Conservation (phyloP, 345 rosid species). For the Gossypium stocksii region DNA sequence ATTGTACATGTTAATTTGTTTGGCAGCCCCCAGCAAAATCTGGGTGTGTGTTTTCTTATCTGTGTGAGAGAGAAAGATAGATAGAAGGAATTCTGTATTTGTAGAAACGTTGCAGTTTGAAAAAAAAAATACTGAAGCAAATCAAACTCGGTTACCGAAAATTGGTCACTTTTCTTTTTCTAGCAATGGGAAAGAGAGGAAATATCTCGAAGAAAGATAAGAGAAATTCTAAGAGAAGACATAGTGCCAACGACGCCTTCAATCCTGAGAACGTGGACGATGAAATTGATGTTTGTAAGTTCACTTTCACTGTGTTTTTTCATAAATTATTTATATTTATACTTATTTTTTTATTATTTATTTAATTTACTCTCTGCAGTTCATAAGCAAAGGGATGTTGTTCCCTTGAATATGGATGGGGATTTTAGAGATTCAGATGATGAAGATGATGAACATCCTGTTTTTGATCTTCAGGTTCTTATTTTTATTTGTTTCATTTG, state of each 20-base stretch:
- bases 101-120: no score
- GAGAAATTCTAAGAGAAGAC: background rate
- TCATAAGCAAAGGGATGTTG: slow-evolving; percentile 80
- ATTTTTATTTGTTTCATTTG: background rate
- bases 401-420: slow-evolving; percentile 58
- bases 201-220: background rate
- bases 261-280: background rate
- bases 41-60: no score
- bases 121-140: no score
- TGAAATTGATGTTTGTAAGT: slow-evolving; percentile 3
- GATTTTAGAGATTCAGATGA: slow-evolving; percentile 61
- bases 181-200: background rate
- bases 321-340: background rate
- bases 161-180: no score
- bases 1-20: no score
- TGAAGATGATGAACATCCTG: slow-evolving; percentile 69
- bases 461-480: slow-evolving; percentile 23
- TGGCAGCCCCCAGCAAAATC: no score
- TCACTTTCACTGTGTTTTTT: background rate
- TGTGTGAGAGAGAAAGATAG: no score
- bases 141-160: no score
- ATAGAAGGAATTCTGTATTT: no score
- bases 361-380: slow-evolving; percentile 34
- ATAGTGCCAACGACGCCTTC: background rate
- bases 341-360: background rate